A percentile compares a stretch with the other conserved stretches of the same genome.
phyloP scores from a whole-genome alignment of 1,284 basidiomycete genomes.

The Rhodotorula sp. region DNA sequence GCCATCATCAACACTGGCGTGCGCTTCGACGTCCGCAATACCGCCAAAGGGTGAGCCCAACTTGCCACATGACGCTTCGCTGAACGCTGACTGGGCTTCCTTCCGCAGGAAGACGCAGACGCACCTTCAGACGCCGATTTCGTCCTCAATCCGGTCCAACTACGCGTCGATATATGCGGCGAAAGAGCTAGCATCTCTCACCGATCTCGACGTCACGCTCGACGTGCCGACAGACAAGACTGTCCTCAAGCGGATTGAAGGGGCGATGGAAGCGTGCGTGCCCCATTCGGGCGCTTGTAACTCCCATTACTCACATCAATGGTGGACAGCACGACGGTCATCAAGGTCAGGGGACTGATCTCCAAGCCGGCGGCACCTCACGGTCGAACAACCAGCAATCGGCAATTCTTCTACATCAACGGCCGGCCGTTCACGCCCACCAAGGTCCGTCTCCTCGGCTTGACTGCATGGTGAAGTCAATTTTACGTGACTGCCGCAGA shows the following conservation, averaged over 20 bases:
- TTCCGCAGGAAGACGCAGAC: slow-evolving; percentile 62
- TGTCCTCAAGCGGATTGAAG: slow-evolving; percentile 34
- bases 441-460: slow-evolving; percentile 59
- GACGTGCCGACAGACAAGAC: slow-evolving; percentile 64
- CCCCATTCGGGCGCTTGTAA: neutral
- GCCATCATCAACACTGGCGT: slow-evolving; percentile 72
- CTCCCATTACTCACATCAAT: too few species aligned
- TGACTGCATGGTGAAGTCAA: neutral
- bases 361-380: slow-evolving; percentile 71
- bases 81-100: too few species aligned
- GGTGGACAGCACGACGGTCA: slow-evolving; percentile 42
- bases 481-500: slow-evolving; percentile 54
- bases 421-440: slow-evolving; percentile 79
- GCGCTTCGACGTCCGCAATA: slow-evolving; percentile 72
- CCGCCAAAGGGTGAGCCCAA: slow-evolving; percentile 64
- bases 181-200: slow-evolving; percentile 70
- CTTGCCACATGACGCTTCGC: too few species aligned
- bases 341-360: slow-evolving; percentile 70
- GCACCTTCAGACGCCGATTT: slow-evolving; percentile 72
- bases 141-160: slow-evolving; percentile 62
- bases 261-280: neutral
- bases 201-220: slow-evolving; percentile 71
- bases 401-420: slow-evolving; percentile 94
- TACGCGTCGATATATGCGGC: slow-evolving; percentile 81
- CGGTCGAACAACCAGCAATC: slow-evolving; percentile 74